Conservation (phyloP, 2,329 filamentous ascomycete species). For the Mycosphaerella sp. region DNA sequence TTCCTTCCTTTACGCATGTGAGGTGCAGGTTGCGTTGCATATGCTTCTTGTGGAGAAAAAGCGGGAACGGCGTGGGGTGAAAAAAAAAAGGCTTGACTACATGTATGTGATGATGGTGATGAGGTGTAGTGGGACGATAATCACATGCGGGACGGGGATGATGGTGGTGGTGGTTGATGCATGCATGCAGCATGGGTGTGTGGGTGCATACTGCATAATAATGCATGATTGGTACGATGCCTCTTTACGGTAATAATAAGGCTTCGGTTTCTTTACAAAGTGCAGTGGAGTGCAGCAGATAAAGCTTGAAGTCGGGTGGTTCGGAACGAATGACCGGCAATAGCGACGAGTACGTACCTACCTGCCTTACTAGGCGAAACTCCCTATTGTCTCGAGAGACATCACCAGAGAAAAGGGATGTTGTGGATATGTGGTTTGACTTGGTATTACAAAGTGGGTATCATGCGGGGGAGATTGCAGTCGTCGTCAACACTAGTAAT, state of each 20-base stretch:
- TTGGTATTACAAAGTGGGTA: conserved; percentile 15
- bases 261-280: background rate
- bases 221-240: too few species aligned
- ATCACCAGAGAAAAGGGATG: background rate
- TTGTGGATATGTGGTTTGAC: conserved; percentile 5
- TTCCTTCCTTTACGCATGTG: too few species aligned
- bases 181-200: too few species aligned
- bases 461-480: conserved; percentile 19
- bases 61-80: background rate
- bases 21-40: background rate
- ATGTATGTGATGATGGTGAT: background rate
- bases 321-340: background rate
- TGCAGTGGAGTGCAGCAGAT: conserved; percentile 5
- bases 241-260: background rate
- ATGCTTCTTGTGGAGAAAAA: background rate
- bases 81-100: conserved; percentile 1
- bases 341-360: background rate
- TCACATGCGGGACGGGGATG: background rate
- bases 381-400: background rate
- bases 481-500: conserved; percentile 7
- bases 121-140: background rate
- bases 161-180: too few species aligned
- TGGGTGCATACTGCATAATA: too few species aligned
- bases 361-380: background rate
- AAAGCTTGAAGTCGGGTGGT: conserved; percentile 3